Conservation (phyloP, 2,329 filamentous ascomycete genomes). For the Alternaria conjuncta region DNA sequence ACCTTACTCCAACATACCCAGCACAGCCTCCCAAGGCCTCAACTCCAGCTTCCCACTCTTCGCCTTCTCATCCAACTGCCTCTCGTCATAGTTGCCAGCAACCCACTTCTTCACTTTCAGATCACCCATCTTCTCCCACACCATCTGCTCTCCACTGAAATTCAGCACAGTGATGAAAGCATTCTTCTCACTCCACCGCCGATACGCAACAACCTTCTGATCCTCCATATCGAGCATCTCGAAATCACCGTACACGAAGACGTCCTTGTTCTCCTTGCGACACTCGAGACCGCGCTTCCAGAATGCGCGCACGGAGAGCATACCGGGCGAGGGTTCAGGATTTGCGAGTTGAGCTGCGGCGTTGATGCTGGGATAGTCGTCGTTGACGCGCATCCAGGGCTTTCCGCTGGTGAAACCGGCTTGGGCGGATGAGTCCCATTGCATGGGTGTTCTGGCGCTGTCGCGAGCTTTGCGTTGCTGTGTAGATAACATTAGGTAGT, state of each 20-base stretch:
- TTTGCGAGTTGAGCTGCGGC: slow-evolving; percentile 58
- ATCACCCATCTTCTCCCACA: slow-evolving; percentile 36
- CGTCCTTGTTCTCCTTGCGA: slow-evolving; percentile 63
- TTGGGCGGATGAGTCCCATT: slow-evolving; percentile 64
- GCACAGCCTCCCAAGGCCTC: slow-evolving; percentile 46
- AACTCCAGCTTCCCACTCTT: slow-evolving; percentile 30
- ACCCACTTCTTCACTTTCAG: slow-evolving; percentile 44
- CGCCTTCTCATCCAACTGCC: slow-evolving; percentile 23
- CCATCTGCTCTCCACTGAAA: slow-evolving; percentile 36
- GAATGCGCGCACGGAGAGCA: slow-evolving; percentile 63
- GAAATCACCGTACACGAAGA: slow-evolving; percentile 69
- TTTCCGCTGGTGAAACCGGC: slow-evolving; percentile 67
- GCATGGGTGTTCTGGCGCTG: slow-evolving; percentile 70
- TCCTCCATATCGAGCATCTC: slow-evolving; percentile 59
- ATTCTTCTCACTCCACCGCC: slow-evolving; percentile 35
- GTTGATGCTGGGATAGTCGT: slow-evolving; percentile 63
- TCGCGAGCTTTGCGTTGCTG: slow-evolving; percentile 66
- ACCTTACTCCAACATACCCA: slow-evolving; percentile 29
- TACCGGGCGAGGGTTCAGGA: slow-evolving; percentile 35
- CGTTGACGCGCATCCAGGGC: slow-evolving; percentile 68
- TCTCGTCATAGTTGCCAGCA: slow-evolving; percentile 46
- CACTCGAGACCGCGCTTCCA: slow-evolving; percentile 64
- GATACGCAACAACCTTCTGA: slow-evolving; percentile 40
- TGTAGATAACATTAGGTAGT: neutral
- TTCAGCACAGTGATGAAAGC: slow-evolving; percentile 44